Evolutionary conservation across 768 basidiomycete species (phyloP), one percentile per base, ranked within the genome.

Genomic region (Boletus sp.): DNA sequence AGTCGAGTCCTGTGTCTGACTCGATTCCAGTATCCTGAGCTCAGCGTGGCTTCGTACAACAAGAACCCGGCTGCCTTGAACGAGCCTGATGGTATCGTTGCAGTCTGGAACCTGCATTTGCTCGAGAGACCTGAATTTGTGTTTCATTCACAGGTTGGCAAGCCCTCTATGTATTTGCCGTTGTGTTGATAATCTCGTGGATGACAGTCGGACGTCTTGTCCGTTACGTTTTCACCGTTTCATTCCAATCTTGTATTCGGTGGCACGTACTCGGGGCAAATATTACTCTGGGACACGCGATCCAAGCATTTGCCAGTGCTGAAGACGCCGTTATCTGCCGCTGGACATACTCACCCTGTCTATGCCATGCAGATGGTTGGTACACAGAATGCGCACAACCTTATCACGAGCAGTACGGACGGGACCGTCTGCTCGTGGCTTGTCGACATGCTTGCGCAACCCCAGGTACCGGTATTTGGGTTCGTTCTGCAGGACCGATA

Each of bases 321-420:
- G 48, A 99, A 98, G 76, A 97, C 97, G 6, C 97, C 97, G 0
- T 74, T 98, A 40, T 97, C 95, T 15, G 93, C 95, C 2, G 87
- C 93, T 30, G 97, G 97, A 0, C 97, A 99, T 69, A 98, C 97
- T 4, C 96, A 99, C 73, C 97, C 97, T 1, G 92, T 99, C 39
- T 99, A 99, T 75, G 91, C 93, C 0, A 97, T 99, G 88, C 87
- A 91, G 63, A 94, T 98, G 87, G 92, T 98, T 17, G 97, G 97
- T 9, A 97, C 97, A 3, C 97, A 98, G 74, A 98, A 98, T 70
- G 97, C 97, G 1, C 95, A 98, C 72, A 98, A 97, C 68, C 76
- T 99, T 56, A 94, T 99, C 61, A 94, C 94, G 11, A 92, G 90
- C 66, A 97, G 94, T 65, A 98, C 97, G 11, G 97, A 99, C 71